Conservation (phyloP, 345 rosid species). For the Corchorus capsularis region DNA sequence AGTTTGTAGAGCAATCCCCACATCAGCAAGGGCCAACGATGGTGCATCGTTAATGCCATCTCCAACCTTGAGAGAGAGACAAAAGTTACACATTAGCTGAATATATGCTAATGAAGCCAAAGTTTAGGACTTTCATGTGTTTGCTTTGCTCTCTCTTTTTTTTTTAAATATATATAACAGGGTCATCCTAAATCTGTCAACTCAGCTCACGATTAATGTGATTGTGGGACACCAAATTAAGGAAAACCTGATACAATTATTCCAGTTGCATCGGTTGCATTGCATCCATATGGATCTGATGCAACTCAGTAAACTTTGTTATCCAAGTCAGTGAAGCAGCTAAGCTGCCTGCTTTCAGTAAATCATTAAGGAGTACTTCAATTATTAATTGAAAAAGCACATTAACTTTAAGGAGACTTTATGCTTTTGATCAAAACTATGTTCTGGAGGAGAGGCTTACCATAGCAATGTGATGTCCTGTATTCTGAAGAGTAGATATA, state of each 20-base stretch:
- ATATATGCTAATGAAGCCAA: constrained; percentile 9
- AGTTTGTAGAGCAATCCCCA: constrained; percentile 84
- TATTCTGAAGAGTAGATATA: constrained; percentile 74
- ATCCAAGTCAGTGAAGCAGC: neutral
- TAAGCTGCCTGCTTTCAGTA: neutral
- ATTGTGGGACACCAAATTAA: neutral
- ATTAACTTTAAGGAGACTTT: neutral
- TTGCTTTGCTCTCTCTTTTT: too few relatives aligned
- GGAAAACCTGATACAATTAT: neutral
- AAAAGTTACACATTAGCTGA: constrained; percentile 14
- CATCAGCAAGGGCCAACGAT: constrained; percentile 88
- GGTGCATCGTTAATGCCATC: constrained; percentile 99
- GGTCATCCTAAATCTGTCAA: constrained; percentile 7
- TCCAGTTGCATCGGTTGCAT: neutral
- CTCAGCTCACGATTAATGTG: neutral
- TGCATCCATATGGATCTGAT: neutral
- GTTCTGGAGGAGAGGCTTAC: constrained; percentile 35
- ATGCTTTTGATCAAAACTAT: neutral
- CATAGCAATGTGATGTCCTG: constrained; percentile 88
- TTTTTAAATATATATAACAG: too few relatives aligned
- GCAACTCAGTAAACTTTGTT: neutral
- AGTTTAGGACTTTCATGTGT: neutral
- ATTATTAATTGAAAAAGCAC: neutral
- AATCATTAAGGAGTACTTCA: neutral
- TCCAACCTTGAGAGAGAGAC: constrained; percentile 59